Base-by-base conservation (phyloP, 768 basidiomycete genomes). In the Albatrellus ellisii region DNA sequence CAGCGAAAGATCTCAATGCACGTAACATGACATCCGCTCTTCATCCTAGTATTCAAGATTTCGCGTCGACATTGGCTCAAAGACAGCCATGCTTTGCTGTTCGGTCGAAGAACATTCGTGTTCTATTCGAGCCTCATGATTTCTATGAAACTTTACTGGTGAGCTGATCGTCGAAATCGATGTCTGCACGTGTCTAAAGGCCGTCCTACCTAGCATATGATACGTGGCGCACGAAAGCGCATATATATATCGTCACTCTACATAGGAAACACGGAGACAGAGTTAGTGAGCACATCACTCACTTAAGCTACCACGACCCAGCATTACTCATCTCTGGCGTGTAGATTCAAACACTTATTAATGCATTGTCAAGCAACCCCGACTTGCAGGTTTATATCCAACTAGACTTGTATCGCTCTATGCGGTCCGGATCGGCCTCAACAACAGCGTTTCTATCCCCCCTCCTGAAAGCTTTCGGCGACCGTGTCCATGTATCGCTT, bases 181-280 rank as follows among this genome's bases (percentile, higher is more conserved):
- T 17, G 2, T 36, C n/a, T 4, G 25, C 14, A 17, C 18, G 5
- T 6, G 12, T 25, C 10, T 4, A 27, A 2, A 44, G 11, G 26
- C 4, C 18, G 21, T 18, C n/a, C 10, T 4, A 0, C 18, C 18
- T 36, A 92, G 90, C 65, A 73, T 45, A 79, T 88, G 69, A 77
- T 98, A 40, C 63, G 63, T 33, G 67, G 73, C n/a, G 94, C 94
- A 0, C 73, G 76, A 43, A 60, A 65, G 38, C 74, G 91, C 43
- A 75, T 99, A 52, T 86, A 92, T 54, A 69, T 99, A 22, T 95
- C 94, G 0, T 87, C 87, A 1, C 63, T 95, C 9, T 95, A 95
- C 57, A 77, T 95, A 41, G 89, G 89, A 10, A 70, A 77, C 9
- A 70, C 77, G 39, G 89, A 95, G 57, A 62, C 63, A 7, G 73